Evolutionary conservation across 2,329 filamentous ascomycete species (phyloP), one percentile per base, ranked within the genome.

Genomic region (Xenoacremonium recifei): DNA sequence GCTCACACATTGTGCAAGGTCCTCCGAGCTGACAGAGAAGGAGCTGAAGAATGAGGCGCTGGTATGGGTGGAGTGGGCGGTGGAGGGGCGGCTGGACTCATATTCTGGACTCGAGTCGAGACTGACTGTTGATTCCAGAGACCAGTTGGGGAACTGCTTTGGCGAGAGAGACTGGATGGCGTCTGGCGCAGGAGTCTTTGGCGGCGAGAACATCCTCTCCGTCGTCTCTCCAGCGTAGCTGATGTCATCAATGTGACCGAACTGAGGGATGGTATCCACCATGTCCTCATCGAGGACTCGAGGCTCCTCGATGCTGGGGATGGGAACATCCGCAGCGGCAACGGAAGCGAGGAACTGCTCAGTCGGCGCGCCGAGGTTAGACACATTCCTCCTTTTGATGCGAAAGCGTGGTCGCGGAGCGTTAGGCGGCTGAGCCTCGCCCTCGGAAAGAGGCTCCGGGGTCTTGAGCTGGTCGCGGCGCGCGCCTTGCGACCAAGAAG

Each of bases 341-440:
- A 85, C 81, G 4, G 80, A 84, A 3, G 79, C 80, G n/a, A 85
- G 72, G 55, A 85, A 85, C 37, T 84, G 79, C 55, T 82, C 72
- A 2, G 81, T 84, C 2, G 81, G 79, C 27, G 79, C 79, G 44
- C 71, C 63, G 10, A 78, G 66, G 42, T 73, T 70, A 32, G 76
- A 72, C 27, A 71, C 70, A 54, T 73, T 70, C 53, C 78, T 77
- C 53, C 74, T 72, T 62, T 79, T 79, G 45, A 82, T 61, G 49
- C 70, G 73, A 52, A 82, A 68, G 39, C 75, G 75, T 47, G 72
- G 76, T 54, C 75, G 71, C 32, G 73, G 74, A 19, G 76, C 71
- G 27, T 73, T 74, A 10, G 76, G 72, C 7, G 69, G 66, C 42
- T 66, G 67, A 31, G 60, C 59, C 17, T 62, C 51, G 29, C 59